Evolutionary conservation across 73 alveolate genomes (phyloP), one percentile per base, ranked within the genome.

Genomic region (Paramecium sonneborni): DNA sequence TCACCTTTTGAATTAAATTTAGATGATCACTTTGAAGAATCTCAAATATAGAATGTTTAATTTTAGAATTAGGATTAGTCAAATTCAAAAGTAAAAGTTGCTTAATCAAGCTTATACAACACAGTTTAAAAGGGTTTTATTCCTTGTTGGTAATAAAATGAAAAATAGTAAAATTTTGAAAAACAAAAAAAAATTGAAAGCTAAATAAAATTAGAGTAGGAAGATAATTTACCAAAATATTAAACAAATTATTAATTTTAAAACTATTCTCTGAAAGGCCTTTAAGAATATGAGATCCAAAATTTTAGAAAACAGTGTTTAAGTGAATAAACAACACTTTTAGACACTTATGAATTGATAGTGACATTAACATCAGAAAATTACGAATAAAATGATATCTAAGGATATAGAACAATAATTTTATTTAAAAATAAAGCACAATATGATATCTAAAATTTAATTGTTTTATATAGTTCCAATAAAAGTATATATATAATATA

Each of bases 311-410:
- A 72, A 72, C 35, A 72, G 20, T 72, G 86, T 38, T 35, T 72
- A 35, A 23, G 35, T 15, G 86, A 72, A 14, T 0, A 32, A 3
- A 72, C 38, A 15, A 38, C 57, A 15, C 44, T 72, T 20, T 5
- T 72, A 34, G 86, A 72, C 6, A 35, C 86, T 4, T 72, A 72
- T 72, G 86, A 72, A 72, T 72, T 72, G 44, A 35, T 35, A n/a
- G 86, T 72, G 30, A 72, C 58, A 35, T 34, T 38, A 35, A 35
- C 23, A 26, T 62, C 84, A 4, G 55, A 72, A 72, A 41, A 34
- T 5, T 38, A 32, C 11, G 35, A 72, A 26, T 9, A 2, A 0
- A 0, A 26, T 12, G 86, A 72, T 2, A 11, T 5, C 1, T 72
- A 72, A 72, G 86, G 67, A 11, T 72, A 5, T 28, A 72, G 20